Evolutionary conservation across 768 basidiomycete genomes (phyloP), one percentile per base, ranked within the genome.

Genomic region (Lyophyllum decastes): DNA sequence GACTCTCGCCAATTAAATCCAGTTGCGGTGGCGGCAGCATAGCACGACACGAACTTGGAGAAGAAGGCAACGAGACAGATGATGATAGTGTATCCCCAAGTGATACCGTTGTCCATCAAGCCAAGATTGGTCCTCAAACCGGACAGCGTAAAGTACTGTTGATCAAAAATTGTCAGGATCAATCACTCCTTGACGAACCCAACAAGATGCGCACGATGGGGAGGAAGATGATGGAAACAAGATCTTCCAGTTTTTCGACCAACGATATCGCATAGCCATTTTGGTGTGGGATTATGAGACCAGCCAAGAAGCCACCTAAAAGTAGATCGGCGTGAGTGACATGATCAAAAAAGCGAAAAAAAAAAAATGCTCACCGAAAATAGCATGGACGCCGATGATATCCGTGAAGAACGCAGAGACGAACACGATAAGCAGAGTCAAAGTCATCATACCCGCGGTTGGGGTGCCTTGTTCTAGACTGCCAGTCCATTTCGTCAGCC

Each of bases 201-300:
- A 21, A 16, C 35, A 44, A 24, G 24, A 2, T 34, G 71, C 88
- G 58, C 68, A 92, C 90, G 56, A 93, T 77, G 6, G 92, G 92
- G 30, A 95, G 65, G 66, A 94, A 84, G 4, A 92, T 66, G 57
- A 92, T 84, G 4, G 82, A 73, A 9, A 94, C 86, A n/a, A 95
- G 73, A 76, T 96, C 94, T 72, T 97, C 94, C 25, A 95, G 71
- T 70, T 90, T 95, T 63, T 93, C 91, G 0, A 91, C 87, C 16
- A 95, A 67, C 0, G 89, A 80, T 55, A 93, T 90, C 6, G 86
- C 89, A 66, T 86, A 92, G 0, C 92, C 92, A 57, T 90, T 88
- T 35, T 92, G 86, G 58, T 90, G 86, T 5, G 94, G 94, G 26
- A 95, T 83, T 64, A 94, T 83, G 19, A 95, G 72, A 16, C 93